These are phyloP conservation scores for Ambrosia artemisiifolia DNA, from an alignment of 129 eudicot genomes.

Conservation along the genomic window DNA sequence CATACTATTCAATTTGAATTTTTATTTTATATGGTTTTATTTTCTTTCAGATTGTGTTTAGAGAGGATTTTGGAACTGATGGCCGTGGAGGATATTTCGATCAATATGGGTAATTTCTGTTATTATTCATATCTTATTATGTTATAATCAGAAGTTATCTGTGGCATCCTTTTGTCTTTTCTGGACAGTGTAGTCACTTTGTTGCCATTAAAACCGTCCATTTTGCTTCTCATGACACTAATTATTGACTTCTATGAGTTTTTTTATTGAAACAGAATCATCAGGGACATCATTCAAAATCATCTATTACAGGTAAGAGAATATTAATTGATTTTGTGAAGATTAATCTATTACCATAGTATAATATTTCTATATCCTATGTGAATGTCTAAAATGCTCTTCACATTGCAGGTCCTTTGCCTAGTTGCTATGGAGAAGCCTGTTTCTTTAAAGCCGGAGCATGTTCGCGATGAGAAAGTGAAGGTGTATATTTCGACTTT, in stretches of 20 bases:
- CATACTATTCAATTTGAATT: no score
- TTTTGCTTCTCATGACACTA: not conserved
- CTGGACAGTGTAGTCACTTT: not conserved
- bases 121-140: not conserved
- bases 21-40: no score
- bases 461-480: slow-evolving; percentile 98
- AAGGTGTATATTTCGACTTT: slow-evolving; percentile 49
- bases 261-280: slow-evolving; percentile 59
- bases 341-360: not conserved
- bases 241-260: not conserved
- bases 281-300: slow-evolving; percentile 97
- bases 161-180: not conserved
- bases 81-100: slow-evolving; percentile 99
- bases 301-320: slow-evolving; percentile 86
- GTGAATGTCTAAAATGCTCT: no score
- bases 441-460: slow-evolving; percentile 86
- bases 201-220: not conserved
- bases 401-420: slow-evolving; percentile 68
- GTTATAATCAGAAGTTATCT: not conserved
- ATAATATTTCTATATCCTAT: not conserved
- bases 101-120: slow-evolving; percentile 77
- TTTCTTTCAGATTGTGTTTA: slow-evolving; percentile 80
- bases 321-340: not conserved
- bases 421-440: slow-evolving; percentile 98
- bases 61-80: slow-evolving; percentile 99